Base-by-base conservation (phyloP, 2,329 filamentous ascomycete species). In the Leptographium radiaticola region DNA sequence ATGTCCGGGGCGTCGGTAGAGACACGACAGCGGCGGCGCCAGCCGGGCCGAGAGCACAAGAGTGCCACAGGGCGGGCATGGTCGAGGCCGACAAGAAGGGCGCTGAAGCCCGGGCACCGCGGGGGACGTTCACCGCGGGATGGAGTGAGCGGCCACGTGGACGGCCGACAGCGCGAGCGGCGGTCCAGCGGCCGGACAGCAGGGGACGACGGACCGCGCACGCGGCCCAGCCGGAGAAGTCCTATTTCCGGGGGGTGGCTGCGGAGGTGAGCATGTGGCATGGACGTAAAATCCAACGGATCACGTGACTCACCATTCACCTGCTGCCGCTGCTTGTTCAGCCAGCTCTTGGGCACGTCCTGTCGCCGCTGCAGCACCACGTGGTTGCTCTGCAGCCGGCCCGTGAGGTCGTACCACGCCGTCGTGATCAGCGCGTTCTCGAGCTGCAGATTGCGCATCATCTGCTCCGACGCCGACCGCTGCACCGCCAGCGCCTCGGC, bases 361-460 rank as follows among this genome's bases (percentile, higher is more conserved):
- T 81, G 80, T 60, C 86, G 77, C 59, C 88, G 74, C 64, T 89
- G 85, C 58, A 94, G 70, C 53, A 87, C 81, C 44, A 91, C 84
- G 58, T 87, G 86, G 66, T 90, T 91, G 70, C 86, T 89, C 69
- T 93, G 87, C 60, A 94, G 68, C 51, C 88, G 76, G 64, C 77
- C 83, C 31, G 84, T 83, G 62, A 93, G 77, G 67, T 91, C 87
- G 69, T 90, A 90, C 87, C 87, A 94, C 2, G 88, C 88, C n/a
- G 83, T 86, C 31, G 84, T 75, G 62, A 94, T 88, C 64, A 93
- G 76, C 42, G 77, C 77, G 66, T 88, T 89, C 67, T 94, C 88
- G 61, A 85, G 80, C 65, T 86, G 79, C 56, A 94, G 76, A 61
- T 83, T 86, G 59, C 81, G 80, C 63, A 87, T 77, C 51, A 73